Percentiles rank a stretch among this genome's conserved stretches.
These are phyloP conservation scores for Penicillium turbatum DNA, from an alignment of 495 filamentous ascomycete genomes.

Conservation along the genomic window DNA sequence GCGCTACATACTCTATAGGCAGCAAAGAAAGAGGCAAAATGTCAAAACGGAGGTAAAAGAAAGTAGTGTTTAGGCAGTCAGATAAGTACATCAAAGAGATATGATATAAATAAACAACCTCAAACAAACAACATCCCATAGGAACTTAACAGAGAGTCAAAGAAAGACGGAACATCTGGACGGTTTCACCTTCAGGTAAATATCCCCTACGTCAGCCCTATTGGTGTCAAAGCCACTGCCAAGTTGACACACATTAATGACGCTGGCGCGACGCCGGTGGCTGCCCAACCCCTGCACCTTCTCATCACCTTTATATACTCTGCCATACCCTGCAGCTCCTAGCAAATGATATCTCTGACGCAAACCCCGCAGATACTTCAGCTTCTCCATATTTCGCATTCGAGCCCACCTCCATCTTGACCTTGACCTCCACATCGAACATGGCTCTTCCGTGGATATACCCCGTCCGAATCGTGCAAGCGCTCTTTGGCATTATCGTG, in stretches of 20 bases:
- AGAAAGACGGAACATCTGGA: neutral
- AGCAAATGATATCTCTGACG: neutral
- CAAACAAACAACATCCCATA: neutral
- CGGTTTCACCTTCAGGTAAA: neutral
- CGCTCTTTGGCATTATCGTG: slow-evolving; percentile 63
- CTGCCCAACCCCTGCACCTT: slow-evolving; percentile 10
- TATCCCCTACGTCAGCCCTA: slow-evolving; percentile 14
- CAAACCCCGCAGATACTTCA: neutral
- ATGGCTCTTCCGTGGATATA: slow-evolving; percentile 48
- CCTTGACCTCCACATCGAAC: slow-evolving; percentile 11
- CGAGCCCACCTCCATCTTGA: neutral
- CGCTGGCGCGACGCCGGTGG: slow-evolving; percentile 24
- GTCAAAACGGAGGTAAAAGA: neutral
- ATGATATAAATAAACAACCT: neutral
- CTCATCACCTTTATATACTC: neutral
- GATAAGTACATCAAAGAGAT: neutral
- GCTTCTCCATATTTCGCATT: neutral
- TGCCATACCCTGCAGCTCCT: neutral
- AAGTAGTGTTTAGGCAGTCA: neutral
- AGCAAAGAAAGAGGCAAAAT: neutral
- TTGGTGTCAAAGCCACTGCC: slow-evolving; percentile 1
- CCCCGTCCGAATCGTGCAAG: slow-evolving; percentile 60
- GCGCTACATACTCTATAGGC: neutral
- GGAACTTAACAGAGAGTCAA: neutral
- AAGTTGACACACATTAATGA: slow-evolving; percentile 18